These are phyloP conservation scores for Vitis riparia DNA, from an alignment of 164 flowering plant genomes.

Conservation along the genomic window DNA sequence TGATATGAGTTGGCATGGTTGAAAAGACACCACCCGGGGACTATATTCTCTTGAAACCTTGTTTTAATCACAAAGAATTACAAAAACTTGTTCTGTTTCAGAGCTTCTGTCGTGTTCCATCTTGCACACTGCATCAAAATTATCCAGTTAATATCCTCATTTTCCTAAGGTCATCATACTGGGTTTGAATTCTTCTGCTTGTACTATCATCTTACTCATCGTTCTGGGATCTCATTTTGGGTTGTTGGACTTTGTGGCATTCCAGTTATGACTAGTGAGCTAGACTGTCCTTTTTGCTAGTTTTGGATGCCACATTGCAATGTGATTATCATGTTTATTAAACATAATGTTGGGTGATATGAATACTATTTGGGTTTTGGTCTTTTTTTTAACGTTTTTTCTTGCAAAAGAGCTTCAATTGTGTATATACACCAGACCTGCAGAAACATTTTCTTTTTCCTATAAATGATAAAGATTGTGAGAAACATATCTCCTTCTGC, in stretches of 20 bases:
- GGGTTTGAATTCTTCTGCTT: neutral
- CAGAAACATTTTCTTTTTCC: too few relatives aligned
- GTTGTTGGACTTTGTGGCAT: neutral
- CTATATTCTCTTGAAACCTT: neutral
- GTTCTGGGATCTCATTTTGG: neutral
- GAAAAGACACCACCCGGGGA: neutral
- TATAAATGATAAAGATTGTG: too few relatives aligned
- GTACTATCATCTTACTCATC: neutral
- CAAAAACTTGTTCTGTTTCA: neutral
- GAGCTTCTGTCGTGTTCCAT: neutral
- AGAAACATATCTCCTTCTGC: too few relatives aligned
- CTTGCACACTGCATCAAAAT: neutral
- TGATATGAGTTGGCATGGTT: neutral
- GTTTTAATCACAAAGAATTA: neutral
- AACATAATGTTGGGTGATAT: too few relatives aligned
- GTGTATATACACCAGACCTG: too few relatives aligned
- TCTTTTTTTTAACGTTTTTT: too few relatives aligned
- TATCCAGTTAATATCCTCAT: neutral
- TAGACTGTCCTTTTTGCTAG: neutral
- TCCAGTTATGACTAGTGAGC: neutral
- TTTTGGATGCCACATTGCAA: neutral
- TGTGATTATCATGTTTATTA: too few relatives aligned
- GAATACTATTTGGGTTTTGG: too few relatives aligned
- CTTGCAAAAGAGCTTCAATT: too few relatives aligned
- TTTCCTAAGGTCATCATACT: neutral